Base-by-base conservation (phyloP, 495 filamentous ascomycete genomes). In the Xylaria longipes region DNA sequence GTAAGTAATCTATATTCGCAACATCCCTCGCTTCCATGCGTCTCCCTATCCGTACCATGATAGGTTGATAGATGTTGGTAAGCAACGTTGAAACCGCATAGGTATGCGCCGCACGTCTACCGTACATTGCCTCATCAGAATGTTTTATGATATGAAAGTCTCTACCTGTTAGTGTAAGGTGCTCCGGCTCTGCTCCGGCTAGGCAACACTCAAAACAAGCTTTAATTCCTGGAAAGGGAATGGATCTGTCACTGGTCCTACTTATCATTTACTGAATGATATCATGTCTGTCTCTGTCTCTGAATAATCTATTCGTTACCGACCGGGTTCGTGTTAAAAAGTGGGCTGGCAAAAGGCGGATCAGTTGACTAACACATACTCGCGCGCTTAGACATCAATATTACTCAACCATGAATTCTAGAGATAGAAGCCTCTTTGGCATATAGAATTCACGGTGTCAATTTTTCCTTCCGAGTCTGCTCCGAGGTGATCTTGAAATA, bases 141-240 rank as follows among this genome's bases (percentile, higher is more conserved):
- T 25, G 27, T 52, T 52, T 52, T 52, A 8, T 27, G 25, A n/a
- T 1, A 11, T 52, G 22, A 52, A 3, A 14, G 48, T 25, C 22
- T 52, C 48, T 12, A 1, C 8, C 1, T 37, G 7, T n/a, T n/a
- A 50, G 48, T 25, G 22, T 3, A 25, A 22, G 22, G n/a, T n/a
- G n/a, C n/a, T n/a, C n/a, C n/a, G n/a, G n/a, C n/a, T n/a, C n/a
- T 52, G 27, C 22, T 4, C 31, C 27, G 31, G 29, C 12, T 20
- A 35, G 54, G 54, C 54, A 58, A 58, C 54, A 35, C 29, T 33
- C 54, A 58, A 31, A 58, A 58, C 14, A 58, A 58, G 29, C 29
- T n/a, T 35, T 3, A 9, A n/a, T 9, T 33, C 17, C 31, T 58
- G 31, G 7, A 17, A 56, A 15, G 52, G 27, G 12, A 3, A 56